Percentiles rank a stretch among this genome's conserved stretches.
These are phyloP conservation scores for Phylloporus rhodoxanthus DNA, from an alignment of 768 basidiomycete species.

Conservation along the genomic window DNA sequence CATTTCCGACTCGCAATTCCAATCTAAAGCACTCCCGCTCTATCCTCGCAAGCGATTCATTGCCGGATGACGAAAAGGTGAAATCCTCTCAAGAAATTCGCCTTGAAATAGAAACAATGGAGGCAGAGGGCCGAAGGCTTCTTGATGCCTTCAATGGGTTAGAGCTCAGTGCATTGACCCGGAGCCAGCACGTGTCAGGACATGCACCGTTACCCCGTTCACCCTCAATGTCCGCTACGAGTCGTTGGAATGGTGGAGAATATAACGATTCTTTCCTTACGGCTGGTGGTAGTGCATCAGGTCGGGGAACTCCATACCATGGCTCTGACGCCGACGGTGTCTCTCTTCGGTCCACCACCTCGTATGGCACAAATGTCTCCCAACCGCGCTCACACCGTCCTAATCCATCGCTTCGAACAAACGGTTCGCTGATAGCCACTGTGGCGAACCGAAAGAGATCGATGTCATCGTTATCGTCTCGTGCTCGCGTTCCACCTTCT, in stretches of 20 bases:
- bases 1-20: constrained; percentile 35
- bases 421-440: constrained; percentile 23
- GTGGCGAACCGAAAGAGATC: constrained; percentile 52
- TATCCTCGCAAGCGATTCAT: constrained; percentile 31
- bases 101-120: constrained; percentile 60
- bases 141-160: constrained; percentile 79
- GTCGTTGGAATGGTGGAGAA: constrained; percentile 25
- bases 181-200: constrained; percentile 23
- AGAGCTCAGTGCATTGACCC: constrained; percentile 61
- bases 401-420: constrained; percentile 32
- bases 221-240: constrained; percentile 24
- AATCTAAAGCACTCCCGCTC: constrained; percentile 35
- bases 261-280: constrained; percentile 22
- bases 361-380: constrained; percentile 44
- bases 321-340: constrained; percentile 42
- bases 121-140: constrained; percentile 63
- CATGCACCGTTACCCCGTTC: constrained; percentile 24
- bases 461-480: constrained; percentile 54
- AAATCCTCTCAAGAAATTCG: constrained; percentile 60
- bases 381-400: constrained; percentile 44
- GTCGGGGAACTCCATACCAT: constrained; percentile 27
- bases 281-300: constrained; percentile 23
- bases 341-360: constrained; percentile 51
- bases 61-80: constrained; percentile 49
- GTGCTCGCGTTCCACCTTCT: constrained; percentile 35